Base-by-base conservation (phyloP, 257 asterid genomes). In the Solanum chaucha region DNA sequence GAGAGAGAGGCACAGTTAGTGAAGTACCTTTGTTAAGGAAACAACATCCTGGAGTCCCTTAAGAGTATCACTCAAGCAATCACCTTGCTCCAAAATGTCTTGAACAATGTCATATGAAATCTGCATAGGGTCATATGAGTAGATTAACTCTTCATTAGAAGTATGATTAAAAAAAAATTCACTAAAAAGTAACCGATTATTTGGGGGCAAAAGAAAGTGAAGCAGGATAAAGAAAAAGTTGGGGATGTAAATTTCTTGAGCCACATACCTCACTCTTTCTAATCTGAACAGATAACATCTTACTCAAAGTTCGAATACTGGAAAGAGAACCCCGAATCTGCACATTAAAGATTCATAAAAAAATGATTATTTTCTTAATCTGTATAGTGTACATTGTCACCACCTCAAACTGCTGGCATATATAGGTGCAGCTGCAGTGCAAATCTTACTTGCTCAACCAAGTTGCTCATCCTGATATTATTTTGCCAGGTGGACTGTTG, bases 401-500 rank as follows among this genome's bases (percentile, higher is more conserved):
- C 11, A 48, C 40, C 67, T 80, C 35, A 78, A 78, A 78, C 34
- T 41, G 84, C 35, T 46, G 67, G 28, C 85, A 80, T 17, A 46
- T 28, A 46, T 28, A 48, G 85, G 44, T 80, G 84, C 64, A 84
- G 19, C 40, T 65, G 44, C 26, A 89, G 89, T 72, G 86, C 48
- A n/a, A 70, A 74, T 61, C 96, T 92, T 94, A 97, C 99, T 94
- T 95, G 99, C 93, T 95, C 99, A 65, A 94, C 99, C 93, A 97
- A 92, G 90, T 92, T 93, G 90, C 93, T 93, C 99, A 97, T 97
- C 92, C 98, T 92, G 87, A 94, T 90, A 88, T 94, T 97, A 89
- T 94, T 95, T 92, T 95, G 99, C 98, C 99, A 97, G 40, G 97
- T 92, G 34, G 98, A 94, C 88, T 97, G 98, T 90, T 95, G 98